Percentiles rank a stretch among this genome's conserved stretches.
Conservation (phyloP, 805 yeast genomes). For the Hanseniaspora thailandica region DNA sequence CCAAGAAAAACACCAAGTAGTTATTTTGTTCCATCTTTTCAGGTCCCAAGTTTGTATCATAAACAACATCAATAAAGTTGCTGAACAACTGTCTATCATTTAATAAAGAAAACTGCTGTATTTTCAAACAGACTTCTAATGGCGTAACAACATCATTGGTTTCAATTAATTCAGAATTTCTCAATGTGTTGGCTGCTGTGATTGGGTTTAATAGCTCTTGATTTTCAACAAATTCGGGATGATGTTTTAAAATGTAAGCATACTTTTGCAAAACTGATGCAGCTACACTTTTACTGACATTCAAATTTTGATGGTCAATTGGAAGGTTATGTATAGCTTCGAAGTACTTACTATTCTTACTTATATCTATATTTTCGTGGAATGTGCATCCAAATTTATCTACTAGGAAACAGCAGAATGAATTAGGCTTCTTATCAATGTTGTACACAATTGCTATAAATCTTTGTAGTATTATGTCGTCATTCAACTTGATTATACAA, state of each 20-base stretch:
- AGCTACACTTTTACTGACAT: constrained; percentile 65
- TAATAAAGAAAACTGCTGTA: constrained; percentile 48
- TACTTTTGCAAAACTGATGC: constrained; percentile 58
- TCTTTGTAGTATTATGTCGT: constrained; percentile 35
- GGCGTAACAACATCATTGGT: constrained; percentile 36
- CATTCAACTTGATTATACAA: constrained; percentile 39
- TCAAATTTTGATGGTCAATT: constrained; percentile 38
- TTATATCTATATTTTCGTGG: constrained; percentile 47
- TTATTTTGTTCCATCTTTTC: constrained; percentile 54
- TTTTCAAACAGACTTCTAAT: constrained; percentile 40
- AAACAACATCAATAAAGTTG: constrained; percentile 60
- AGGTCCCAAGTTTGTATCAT: constrained; percentile 38
- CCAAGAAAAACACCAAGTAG: constrained; percentile 60
- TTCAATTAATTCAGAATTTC: constrained; percentile 45
- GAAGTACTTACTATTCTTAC: constrained; percentile 52
- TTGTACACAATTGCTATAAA: constrained; percentile 42
- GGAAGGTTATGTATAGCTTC: constrained; percentile 66
- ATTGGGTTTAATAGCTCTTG: constrained; percentile 61
- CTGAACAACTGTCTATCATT: constrained; percentile 41
- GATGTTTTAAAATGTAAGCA: constrained; percentile 35
- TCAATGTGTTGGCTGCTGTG: constrained; percentile 69
- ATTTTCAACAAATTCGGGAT: constrained; percentile 15
- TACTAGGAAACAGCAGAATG: constrained; percentile 43
- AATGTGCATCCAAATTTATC: constrained; percentile 58
- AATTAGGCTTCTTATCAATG: constrained; percentile 32